Base-by-base conservation (phyloP, 228 moss, liverwort and hornwort genomes). In the Sphagnum fallax region DNA sequence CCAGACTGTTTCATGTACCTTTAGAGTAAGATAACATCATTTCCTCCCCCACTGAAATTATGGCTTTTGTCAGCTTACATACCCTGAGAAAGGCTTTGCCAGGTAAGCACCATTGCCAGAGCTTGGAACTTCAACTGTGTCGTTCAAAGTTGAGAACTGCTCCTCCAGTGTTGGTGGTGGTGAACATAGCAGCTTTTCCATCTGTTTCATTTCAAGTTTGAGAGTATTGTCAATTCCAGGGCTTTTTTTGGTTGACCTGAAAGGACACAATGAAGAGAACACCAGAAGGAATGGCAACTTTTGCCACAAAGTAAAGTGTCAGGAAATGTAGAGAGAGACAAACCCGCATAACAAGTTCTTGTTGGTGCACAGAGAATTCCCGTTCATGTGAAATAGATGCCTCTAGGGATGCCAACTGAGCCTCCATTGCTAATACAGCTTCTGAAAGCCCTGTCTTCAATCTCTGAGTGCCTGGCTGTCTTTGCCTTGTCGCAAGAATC, bases 391-490 rank as follows among this genome's bases (percentile, higher is more conserved):
- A 74, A 66, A 88, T 79, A 52, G 81, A 75, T 66, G 79, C 70
- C 74, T 88, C 88, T 69, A 88, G 70, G 48, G 84, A 88, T 63
- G 79, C 75, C 64, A 84, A 65, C 62, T 79, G 84, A 67, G 77
- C 67, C 64, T 82, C 81, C 88, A 88, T 84, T 62, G 80, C 82
- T 68, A 65, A 48, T 13, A 88, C 81, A 75, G 84, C 82, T 73
- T 78, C 80, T 75, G 77, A 68, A 77, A 88, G 73, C n/a, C 88
- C 84, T 51, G 86, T 86, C 65, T 82, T 71, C 32, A 84, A 69
- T 52, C 75, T 71, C 50, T 62, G 61, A 64, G 77, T 77, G 67
- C 79, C 84, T 64, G 70, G 53, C 5, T 81, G 75, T 74, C 66
- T 69, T 60, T 52, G 55, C 51, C 63, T 69, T 16, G 51, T 81